A percentile compares a stretch with the other conserved stretches of the same genome.
Evolutionary conservation across 768 basidiomycete species (phyloP).

Genomic region (Daedaleopsis sinensis): DNA sequence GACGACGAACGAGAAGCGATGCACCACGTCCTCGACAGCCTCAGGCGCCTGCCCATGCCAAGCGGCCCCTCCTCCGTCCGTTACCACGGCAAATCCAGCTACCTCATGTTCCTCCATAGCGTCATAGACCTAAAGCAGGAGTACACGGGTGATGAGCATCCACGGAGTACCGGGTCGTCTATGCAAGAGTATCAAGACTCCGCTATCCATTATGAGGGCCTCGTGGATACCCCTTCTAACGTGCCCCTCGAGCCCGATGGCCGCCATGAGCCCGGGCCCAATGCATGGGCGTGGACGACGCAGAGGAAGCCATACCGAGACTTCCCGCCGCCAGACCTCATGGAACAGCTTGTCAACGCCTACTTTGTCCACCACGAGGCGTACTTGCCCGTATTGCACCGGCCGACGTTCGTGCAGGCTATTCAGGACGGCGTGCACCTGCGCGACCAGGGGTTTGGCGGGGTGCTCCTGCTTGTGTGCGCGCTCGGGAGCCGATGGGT

Average conservation of each 20-base stretch:
- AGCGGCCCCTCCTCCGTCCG: background rate
- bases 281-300: background rate
- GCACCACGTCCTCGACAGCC: slow-evolving; percentile 5
- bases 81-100: slow-evolving; percentile 27
- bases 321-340: slow-evolving; percentile 22
- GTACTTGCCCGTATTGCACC: slow-evolving; percentile 44
- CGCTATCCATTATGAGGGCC: no score
- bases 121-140: slow-evolving; percentile 9
- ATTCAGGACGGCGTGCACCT: slow-evolving; percentile 41
- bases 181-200: background rate
- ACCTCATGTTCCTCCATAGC: slow-evolving; percentile 21
- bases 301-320: slow-evolving; percentile 5
- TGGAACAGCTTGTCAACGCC: slow-evolving; percentile 40
- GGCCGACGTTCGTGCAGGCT: slow-evolving; percentile 43
- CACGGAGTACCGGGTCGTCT: background rate
- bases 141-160: background rate
- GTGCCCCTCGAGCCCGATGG: background rate
- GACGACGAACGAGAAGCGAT: slow-evolving; percentile 23
- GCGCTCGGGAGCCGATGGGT: slow-evolving; percentile 49
- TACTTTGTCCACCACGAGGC: slow-evolving; percentile 45
- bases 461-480: slow-evolving; percentile 57
- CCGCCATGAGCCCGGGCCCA: no score
- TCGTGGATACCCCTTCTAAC: background rate
- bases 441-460: slow-evolving; percentile 47
- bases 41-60: background rate